A percentile compares a stretch with the other conserved stretches of the same genome.
Evolutionary conservation across 2,329 filamentous ascomycete species (phyloP).

Genomic region (Magnaporthiopsis incrustans): DNA sequence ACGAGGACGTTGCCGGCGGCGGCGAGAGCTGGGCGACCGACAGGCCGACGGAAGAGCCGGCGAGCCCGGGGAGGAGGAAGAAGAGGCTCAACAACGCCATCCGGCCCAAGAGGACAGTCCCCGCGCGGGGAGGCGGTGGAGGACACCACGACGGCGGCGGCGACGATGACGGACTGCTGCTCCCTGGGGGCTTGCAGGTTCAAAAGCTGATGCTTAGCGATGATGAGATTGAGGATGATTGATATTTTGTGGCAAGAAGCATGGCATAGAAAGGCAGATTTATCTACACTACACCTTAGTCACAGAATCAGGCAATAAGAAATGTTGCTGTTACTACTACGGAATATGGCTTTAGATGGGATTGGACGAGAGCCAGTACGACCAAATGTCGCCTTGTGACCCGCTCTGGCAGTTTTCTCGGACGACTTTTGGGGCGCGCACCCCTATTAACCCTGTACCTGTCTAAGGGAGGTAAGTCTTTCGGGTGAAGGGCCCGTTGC

Average conservation of each 20-base stretch:
- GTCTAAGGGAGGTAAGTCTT: too few species aligned
- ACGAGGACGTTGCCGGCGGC: constrained; percentile 18
- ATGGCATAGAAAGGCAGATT: background rate
- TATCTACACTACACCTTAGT: background rate
- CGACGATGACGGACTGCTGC: constrained; percentile 16
- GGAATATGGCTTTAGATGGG: too few species aligned
- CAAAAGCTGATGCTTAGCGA: constrained; percentile 69
- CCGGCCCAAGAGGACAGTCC: constrained; percentile 14
- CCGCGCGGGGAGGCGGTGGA: constrained; percentile 19
- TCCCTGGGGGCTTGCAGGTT: constrained; percentile 35
- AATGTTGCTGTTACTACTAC: too few species aligned
- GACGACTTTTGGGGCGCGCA: too few species aligned
- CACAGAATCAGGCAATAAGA: too few species aligned
- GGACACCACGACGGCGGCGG: constrained; percentile 13
- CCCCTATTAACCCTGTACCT: too few species aligned
- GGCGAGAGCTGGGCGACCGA: constrained; percentile 55
- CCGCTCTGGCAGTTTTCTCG: too few species aligned
- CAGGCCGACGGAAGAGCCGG: constrained; percentile 44
- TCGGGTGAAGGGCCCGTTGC: too few species aligned
- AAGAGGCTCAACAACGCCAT: constrained; percentile 19
- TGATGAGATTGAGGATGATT: constrained; percentile 73
- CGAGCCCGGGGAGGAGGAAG: constrained; percentile 34
- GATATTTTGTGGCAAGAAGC: background rate
- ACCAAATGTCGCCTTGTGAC: too few species aligned
- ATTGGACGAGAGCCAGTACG: too few species aligned